These are phyloP conservation scores for Leccinum obscurum DNA, from an alignment of 768 basidiomycete genomes.

Conservation along the genomic window DNA sequence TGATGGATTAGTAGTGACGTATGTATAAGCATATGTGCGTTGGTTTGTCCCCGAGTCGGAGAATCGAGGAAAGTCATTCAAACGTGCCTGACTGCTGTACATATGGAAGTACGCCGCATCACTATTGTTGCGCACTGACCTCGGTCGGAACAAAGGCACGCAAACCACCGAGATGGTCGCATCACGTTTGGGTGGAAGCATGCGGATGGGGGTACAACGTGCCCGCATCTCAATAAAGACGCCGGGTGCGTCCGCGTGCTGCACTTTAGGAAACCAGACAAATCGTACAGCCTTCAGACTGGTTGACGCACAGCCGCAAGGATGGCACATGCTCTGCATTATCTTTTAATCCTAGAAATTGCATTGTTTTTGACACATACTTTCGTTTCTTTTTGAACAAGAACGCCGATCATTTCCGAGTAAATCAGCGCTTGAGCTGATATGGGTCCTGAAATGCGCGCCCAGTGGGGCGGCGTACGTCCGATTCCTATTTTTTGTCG, in stretches of 20 bases:
- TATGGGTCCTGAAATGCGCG: slow-evolving; percentile 1
- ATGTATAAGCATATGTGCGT: not conserved
- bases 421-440: slow-evolving; percentile 2
- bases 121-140: not conserved
- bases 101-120: not conserved
- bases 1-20: not conserved
- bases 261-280: not conserved
- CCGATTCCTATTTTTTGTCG: slow-evolving; percentile 1
- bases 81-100: slow-evolving; percentile 5
- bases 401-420: slow-evolving; percentile 12
- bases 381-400: not conserved
- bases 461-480: slow-evolving; percentile 9
- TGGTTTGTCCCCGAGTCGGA: not conserved
- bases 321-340: not conserved
- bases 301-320: not conserved
- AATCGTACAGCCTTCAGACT: not conserved
- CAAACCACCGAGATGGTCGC: slow-evolving; percentile 3
- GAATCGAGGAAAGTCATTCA: not conserved
- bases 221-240: slow-evolving; percentile 2
- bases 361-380: not conserved
- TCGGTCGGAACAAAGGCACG: slow-evolving; percentile 1
- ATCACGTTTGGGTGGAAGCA: slow-evolving; percentile 12
- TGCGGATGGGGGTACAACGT: slow-evolving; percentile 9
- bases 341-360: not conserved
- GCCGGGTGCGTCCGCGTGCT: not conserved